A percentile compares a stretch with the other conserved stretches of the same genome.
Evolutionary conservation across 2,329 filamentous ascomycete species (phyloP).

Genomic region (Alternaria gaisen): DNA sequence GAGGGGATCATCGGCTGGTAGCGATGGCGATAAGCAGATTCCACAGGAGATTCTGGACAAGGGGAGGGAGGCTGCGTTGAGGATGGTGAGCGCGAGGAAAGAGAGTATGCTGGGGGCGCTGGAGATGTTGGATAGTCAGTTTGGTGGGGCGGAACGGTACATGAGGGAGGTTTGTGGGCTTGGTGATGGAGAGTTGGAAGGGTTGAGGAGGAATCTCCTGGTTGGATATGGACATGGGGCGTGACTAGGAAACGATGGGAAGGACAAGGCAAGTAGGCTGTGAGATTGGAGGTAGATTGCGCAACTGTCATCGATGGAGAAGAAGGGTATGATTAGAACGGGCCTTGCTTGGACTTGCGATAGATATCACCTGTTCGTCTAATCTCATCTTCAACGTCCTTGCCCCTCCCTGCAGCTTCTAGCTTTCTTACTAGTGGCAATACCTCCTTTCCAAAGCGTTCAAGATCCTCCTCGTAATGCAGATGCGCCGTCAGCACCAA

Average conservation of each 20-base stretch:
- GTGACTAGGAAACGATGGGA: background rate
- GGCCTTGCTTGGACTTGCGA: background rate
- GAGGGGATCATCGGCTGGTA: constrained; percentile 41
- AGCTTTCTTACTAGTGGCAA: constrained; percentile 59
- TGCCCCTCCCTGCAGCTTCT: constrained; percentile 60
- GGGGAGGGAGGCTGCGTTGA: constrained; percentile 39
- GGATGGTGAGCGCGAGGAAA: constrained; percentile 52
- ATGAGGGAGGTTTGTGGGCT: constrained; percentile 67
- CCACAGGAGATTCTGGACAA: constrained; percentile 30
- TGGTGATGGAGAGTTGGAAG: constrained; percentile 63
- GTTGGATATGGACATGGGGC: background rate
- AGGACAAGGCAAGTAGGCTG: no score
- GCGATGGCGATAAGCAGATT: constrained; percentile 38
- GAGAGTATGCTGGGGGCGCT: constrained; percentile 63
- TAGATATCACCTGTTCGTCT: constrained; percentile 60
- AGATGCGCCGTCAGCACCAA: constrained; percentile 60
- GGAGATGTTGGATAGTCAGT: constrained; percentile 65
- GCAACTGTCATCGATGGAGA: no score
- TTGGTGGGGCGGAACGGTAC: constrained; percentile 72
- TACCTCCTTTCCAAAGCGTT: constrained; percentile 59
- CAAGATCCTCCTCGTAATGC: constrained; percentile 64
- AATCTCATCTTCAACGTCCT: constrained; percentile 58
- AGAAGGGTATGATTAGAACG: no score
- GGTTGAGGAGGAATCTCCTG: constrained; percentile 50
- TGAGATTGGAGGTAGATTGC: no score